Conservation (phyloP, 441 rosid species). For the Syzygium malaccense region DNA sequence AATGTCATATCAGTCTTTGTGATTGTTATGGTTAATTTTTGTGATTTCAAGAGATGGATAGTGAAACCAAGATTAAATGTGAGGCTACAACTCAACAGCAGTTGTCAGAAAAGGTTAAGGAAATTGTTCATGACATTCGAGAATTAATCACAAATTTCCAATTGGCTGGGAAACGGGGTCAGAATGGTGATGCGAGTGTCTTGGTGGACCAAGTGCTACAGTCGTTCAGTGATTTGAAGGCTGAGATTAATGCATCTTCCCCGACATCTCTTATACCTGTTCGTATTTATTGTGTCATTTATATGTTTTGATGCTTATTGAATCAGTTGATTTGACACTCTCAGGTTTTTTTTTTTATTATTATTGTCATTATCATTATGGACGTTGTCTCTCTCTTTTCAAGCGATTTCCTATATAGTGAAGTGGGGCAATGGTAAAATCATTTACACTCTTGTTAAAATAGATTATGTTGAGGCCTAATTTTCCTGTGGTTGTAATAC, state of each 20-base stretch:
- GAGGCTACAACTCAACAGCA: slow-evolving; percentile 38
- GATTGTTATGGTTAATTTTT: background rate
- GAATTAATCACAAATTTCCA: slow-evolving; percentile 49
- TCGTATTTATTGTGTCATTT: background rate
- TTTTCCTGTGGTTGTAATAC: background rate
- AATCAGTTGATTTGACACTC: background rate
- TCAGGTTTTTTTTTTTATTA: background rate
- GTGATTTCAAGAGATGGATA: background rate
- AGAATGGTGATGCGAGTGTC: slow-evolving; percentile 32
- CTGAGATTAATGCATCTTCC: slow-evolving; percentile 57
- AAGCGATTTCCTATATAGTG: background rate
- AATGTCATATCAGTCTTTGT: background rate
- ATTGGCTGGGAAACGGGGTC: slow-evolving; percentile 53
- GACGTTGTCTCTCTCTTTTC: background rate
- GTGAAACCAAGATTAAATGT: slow-evolving; percentile 44
- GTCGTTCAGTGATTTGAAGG: slow-evolving; percentile 59
- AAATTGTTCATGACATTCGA: slow-evolving; percentile 45
- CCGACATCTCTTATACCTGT: slow-evolving; percentile 44
- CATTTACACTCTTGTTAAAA: background rate
- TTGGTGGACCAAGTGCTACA: slow-evolving; percentile 66
- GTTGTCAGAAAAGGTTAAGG: slow-evolving; percentile 51
- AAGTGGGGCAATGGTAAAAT: background rate
- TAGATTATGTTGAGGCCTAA: background rate
- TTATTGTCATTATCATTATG: background rate
- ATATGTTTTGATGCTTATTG: background rate